phyloP scores from a whole-genome alignment of 148 eudicot genomes.

The Silene conica region DNA sequence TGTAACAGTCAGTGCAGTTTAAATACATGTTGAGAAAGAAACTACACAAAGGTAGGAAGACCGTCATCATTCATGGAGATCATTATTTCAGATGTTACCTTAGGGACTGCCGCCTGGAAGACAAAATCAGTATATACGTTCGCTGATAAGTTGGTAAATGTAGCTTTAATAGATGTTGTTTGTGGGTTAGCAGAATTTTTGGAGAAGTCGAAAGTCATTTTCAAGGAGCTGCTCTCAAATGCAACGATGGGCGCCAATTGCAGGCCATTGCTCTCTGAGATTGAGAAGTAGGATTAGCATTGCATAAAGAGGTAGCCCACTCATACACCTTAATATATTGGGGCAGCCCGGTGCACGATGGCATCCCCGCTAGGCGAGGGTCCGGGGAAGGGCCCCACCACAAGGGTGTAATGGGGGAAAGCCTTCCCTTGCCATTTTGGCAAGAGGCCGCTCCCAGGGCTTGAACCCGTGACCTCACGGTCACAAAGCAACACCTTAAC shows the following conservation, averaged over 20 bases:
- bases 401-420: too few species aligned
- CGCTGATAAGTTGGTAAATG: slow-evolving; percentile 61
- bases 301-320: neutral
- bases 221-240: slow-evolving; percentile 80
- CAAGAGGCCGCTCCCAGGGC: too few species aligned
- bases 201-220: slow-evolving; percentile 67
- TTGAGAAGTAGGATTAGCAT: slow-evolving; percentile 18
- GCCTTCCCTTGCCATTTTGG: too few species aligned
- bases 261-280: slow-evolving; percentile 61
- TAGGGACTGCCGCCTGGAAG: slow-evolving; percentile 97
- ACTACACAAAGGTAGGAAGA: too few species aligned
- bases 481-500: too few species aligned
- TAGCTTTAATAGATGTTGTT: slow-evolving; percentile 60
- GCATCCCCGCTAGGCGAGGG: too few species aligned
- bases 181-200: slow-evolving; percentile 68
- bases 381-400: too few species aligned
- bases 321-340: neutral
- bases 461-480: too few species aligned
- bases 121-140: slow-evolving; percentile 58
- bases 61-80: neutral
- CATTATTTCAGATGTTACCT: slow-evolving; percentile 44
- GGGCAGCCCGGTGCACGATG: too few species aligned
- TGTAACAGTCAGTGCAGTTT: too few species aligned
- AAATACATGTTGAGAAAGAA: too few species aligned
- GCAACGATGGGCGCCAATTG: slow-evolving; percentile 67